These are phyloP conservation scores for Yamadazyma trypodendri DNA, from an alignment of 1,139 yeast genomes.

Conservation along the genomic window DNA sequence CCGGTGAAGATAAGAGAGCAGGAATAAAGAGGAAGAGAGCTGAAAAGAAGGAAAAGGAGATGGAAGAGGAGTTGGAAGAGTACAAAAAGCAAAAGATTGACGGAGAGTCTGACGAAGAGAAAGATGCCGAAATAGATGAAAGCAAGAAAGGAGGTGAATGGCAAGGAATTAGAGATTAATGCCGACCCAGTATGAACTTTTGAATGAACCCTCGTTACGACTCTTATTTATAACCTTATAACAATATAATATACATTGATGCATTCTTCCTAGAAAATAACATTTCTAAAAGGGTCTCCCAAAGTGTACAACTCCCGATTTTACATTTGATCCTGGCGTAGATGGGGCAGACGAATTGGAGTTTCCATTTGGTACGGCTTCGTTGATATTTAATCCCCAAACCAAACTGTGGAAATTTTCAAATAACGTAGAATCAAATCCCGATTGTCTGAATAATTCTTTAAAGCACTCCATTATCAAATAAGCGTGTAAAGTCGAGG, in stretches of 20 bases:
- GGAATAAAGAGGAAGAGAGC: slow-evolving; percentile 52
- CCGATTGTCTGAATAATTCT: slow-evolving; percentile 48
- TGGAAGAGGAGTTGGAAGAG: slow-evolving; percentile 15
- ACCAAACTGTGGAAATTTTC: slow-evolving; percentile 49
- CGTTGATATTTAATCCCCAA: slow-evolving; percentile 47
- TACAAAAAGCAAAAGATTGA: slow-evolving; percentile 19
- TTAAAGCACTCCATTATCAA: slow-evolving; percentile 59
- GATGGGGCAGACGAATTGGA: slow-evolving; percentile 14
- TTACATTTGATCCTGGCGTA: slow-evolving; percentile 28
- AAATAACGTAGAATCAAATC: slow-evolving; percentile 34
- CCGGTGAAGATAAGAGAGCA: slow-evolving; percentile 57
- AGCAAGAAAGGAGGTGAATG: slow-evolving; percentile 21
- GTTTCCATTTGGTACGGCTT: slow-evolving; percentile 18
- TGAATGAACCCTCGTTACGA: slow-evolving; percentile 7
- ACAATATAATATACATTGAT: slow-evolving; percentile 11
- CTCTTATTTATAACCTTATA: slow-evolving; percentile 5
- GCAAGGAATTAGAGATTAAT: slow-evolving; percentile 22
- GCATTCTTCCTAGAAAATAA: slow-evolving; percentile 8
- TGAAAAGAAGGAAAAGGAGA: slow-evolving; percentile 30
- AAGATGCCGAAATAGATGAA: slow-evolving; percentile 7
- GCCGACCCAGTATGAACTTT: not conserved
- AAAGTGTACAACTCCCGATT: slow-evolving; percentile 30
- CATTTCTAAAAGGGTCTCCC: slow-evolving; percentile 29
- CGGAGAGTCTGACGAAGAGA: slow-evolving; percentile 12
- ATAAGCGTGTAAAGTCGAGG: slow-evolving; percentile 51